Percentiles rank a stretch among this genome's conserved stretches.
Evolutionary conservation across 2,329 filamentous ascomycete genomes (phyloP).

Genomic region (Cladosporium sp.): DNA sequence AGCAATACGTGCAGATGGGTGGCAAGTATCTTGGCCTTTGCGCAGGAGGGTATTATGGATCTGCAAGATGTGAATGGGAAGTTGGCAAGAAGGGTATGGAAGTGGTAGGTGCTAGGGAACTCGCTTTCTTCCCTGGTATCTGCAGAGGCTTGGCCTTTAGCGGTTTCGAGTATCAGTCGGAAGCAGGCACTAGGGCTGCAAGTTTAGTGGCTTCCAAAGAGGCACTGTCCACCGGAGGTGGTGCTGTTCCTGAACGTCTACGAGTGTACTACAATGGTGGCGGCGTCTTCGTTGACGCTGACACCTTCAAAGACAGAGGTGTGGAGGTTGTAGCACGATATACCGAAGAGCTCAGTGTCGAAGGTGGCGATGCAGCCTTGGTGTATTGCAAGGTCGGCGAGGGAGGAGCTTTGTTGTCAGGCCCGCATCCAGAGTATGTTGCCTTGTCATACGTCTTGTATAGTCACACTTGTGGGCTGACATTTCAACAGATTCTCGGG

Average conservation of each 20-base stretch:
- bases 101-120: slow-evolving; percentile 78
- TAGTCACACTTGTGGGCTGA: neutral
- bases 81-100: slow-evolving; percentile 76
- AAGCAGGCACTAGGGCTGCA: slow-evolving; percentile 73
- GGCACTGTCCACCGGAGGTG: slow-evolving; percentile 47
- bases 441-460: neutral
- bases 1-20: slow-evolving; percentile 78
- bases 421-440: slow-evolving; percentile 84
- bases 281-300: slow-evolving; percentile 82
- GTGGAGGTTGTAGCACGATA: slow-evolving; percentile 83
- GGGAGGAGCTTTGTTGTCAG: slow-evolving; percentile 74
- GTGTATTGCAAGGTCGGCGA: slow-evolving; percentile 80
- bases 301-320: slow-evolving; percentile 55
- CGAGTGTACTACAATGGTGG: slow-evolving; percentile 90
- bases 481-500: slow-evolving; percentile 65
- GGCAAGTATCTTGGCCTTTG: slow-evolving; percentile 88
- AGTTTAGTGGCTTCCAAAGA: slow-evolving; percentile 61
- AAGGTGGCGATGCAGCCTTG: slow-evolving; percentile 74
- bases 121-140: slow-evolving; percentile 81
- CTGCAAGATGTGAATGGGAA: slow-evolving; percentile 81
- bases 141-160: slow-evolving; percentile 83
- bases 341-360: slow-evolving; percentile 67
- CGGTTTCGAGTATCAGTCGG: slow-evolving; percentile 87
- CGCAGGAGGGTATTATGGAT: slow-evolving; percentile 90
- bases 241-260: slow-evolving; percentile 58